phyloP scores from a whole-genome alignment of 2,329 filamentous ascomycete genomes.

The Xylariales sp. region DNA sequence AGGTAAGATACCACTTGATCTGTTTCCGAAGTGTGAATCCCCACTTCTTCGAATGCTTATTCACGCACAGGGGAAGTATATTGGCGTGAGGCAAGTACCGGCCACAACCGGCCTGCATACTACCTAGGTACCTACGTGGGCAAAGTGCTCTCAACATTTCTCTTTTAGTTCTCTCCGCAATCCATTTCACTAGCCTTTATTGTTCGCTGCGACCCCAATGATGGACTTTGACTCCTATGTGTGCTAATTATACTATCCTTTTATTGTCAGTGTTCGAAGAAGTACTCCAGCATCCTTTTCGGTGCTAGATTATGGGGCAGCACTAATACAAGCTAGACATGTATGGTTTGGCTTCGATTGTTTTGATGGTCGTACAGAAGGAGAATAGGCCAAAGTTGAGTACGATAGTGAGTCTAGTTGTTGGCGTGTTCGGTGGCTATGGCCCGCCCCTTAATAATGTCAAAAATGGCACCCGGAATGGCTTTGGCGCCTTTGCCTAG shows the following conservation, averaged over 20 bases:
- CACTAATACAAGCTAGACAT: constrained; percentile 1
- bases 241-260: neutral
- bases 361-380: neutral
- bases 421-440: constrained; percentile 4
- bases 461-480: constrained; percentile 3
- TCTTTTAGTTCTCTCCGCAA: neutral
- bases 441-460: constrained; percentile 4
- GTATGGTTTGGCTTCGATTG: constrained; percentile 1
- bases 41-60: neutral
- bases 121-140: no score
- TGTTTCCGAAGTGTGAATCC: neutral
- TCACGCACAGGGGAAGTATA: neutral
- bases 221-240: constrained; percentile 1
- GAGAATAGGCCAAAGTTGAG: neutral
- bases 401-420: constrained; percentile 2
- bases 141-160: constrained; percentile 2
- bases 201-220: neutral
- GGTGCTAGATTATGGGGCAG: neutral
- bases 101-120: neutral
- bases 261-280: constrained; percentile 4
- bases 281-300: neutral
- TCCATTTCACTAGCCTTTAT: constrained; percentile 2
- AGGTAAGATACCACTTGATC: neutral
- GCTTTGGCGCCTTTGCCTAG: constrained; percentile 3
- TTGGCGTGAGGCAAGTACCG: constrained; percentile 1